Conservation (phyloP, 164 flowering plant species). For the Cinnamomum chago region DNA sequence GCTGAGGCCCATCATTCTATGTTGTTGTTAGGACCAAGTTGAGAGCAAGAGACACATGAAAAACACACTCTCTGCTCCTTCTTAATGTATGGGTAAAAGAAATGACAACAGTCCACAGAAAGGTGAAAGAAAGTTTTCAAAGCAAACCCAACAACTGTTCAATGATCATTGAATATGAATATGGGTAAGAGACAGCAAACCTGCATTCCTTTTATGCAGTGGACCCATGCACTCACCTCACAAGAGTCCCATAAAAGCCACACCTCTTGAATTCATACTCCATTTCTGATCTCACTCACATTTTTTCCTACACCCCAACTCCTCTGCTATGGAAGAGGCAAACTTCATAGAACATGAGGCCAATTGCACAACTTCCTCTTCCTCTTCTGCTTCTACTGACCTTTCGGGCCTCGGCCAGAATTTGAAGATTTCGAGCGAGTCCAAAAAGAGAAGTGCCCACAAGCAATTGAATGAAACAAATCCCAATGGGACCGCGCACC, state of each 20-base stretch:
- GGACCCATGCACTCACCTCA: slow-evolving; percentile 1
- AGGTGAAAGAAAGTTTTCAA: not conserved
- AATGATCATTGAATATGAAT: too few species aligned
- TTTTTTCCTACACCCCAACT: not conserved
- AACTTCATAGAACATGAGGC: not conserved
- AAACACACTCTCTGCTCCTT: not conserved
- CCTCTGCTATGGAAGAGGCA: slow-evolving; percentile 3
- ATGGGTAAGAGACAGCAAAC: not conserved
- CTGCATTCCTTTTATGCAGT: not conserved
- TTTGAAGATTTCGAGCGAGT: not conserved
- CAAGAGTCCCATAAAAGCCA: not conserved
- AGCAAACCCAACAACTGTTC: not conserved
- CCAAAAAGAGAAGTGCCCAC: not conserved
- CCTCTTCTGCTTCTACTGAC: slow-evolving; percentile 1
- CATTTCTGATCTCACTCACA: not conserved
- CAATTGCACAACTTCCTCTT: not conserved
- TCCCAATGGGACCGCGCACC: not conserved
- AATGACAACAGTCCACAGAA: not conserved
- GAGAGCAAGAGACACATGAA: not conserved
- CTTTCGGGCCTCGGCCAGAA: not conserved
- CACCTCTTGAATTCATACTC: not conserved
- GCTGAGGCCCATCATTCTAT: not conserved
- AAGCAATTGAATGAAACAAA: not conserved
- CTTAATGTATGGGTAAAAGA: not conserved
- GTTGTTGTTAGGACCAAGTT: not conserved